Evolutionary conservation across 768 basidiomycete species (phyloP), one percentile per base, ranked within the genome.

Genomic region (Rubroboletus pulcherrimus): DNA sequence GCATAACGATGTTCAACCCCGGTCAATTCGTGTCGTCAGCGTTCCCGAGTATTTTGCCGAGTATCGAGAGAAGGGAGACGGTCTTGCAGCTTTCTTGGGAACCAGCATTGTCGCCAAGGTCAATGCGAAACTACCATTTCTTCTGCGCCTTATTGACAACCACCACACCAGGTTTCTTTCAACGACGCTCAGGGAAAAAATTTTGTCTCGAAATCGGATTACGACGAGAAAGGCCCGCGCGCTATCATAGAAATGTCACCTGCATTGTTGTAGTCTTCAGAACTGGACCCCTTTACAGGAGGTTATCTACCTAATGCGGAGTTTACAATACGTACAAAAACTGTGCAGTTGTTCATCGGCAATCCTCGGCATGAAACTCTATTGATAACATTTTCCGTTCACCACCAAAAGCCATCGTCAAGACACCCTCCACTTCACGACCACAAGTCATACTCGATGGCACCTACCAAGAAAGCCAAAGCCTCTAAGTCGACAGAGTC

Each of bases 391-490:
- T 21, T 52, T 52, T 46, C 41, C 35, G 35, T 35, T 48, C 57
- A 58, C 8, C 24, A 38, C 24, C 55, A 55, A 29, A 47, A 49
- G 46, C 37, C 47, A 62, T 55, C 58, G 37, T 55, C 59, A 63
- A 59, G 49, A 55, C 52, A 54, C 24, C 43, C 41, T 6, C 31
- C 58, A 51, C 56, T 41, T 58, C 55, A 63, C 60, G 55, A 52
- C 62, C 56, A 2, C 34, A 62, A 59, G 37, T 54, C 55, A 66
- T 41, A 55, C 53, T n/a, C 77, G 77, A 96, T 97, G 93, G 93
- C 94, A 69, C 91, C 93, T 64, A 86, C 89, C 65, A 96, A 94
- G 78, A 97, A 95, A 79, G 89, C 91, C 69, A 98, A 97, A 79
- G 82, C 94, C 37, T 72, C 92, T 69, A 98, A 97, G 80, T 87